Evolutionary conservation across 176 grass and related monocot species (phyloP), one percentile per base, ranked within the genome.

Genomic region (Melocanna baccifera): DNA sequence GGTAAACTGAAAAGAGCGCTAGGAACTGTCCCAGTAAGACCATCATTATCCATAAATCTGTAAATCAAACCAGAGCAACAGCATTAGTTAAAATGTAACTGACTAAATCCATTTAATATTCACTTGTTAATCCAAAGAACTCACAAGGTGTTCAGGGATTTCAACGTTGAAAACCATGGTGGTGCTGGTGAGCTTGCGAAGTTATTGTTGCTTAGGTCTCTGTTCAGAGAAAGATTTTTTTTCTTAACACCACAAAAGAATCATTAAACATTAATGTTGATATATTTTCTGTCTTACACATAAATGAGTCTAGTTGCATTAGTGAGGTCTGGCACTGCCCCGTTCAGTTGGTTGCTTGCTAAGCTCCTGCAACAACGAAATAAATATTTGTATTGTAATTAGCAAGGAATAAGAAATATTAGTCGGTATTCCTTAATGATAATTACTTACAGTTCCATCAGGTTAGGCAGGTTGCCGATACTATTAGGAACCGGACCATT

Each of bases 381-480:
- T 5, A 78, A 78, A 43, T 25, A 68, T 52, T 83, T 43, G 52
- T 12, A 20, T 59, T 50, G 41, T 79, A 22, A 46, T 73, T 78
- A 72, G 36, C 11, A 59, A 61, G 79, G 22, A 84, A 40, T 30
- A 85, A 11, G 30, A 83, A 57, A 76, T 52, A 48, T 79, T 66
- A 15, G 4, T 81, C 62, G 19, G 12, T 92, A 64, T 86, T 90
- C 69, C 37, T 87, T 45, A 51, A 63, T 48, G 11, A 16, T 78
- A 79, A 50, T 69, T 62, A 87, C 93, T 92, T 89, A 95, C 93
- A 95, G 51, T 91, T 94, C 94, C 29, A 45, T 85, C 53, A 94
- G 74, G 41, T 19, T 66, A 40, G 81, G 62, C 53, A 94, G 73
- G 64, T 87, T 86, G 58, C 73, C 78, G 20, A 97, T 91, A 83